A percentile compares a stretch with the other conserved stretches of the same genome.
Conservation (phyloP, 2,329 filamentous ascomycete species). For the Curvularia verruculosa region DNA sequence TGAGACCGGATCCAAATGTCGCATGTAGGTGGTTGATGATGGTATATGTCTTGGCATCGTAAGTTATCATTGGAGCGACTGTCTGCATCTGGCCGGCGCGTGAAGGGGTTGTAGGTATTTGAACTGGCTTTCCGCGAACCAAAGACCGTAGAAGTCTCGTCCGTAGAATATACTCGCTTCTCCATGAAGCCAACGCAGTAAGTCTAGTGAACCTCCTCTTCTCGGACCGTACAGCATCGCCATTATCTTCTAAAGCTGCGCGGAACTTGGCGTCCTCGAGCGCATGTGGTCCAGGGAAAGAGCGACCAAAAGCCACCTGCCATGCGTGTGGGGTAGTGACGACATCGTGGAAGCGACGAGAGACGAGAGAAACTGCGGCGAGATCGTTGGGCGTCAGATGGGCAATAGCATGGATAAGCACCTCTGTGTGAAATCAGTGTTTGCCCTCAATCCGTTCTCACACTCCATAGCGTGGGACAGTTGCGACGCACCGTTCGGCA, state of each 20-base stretch:
- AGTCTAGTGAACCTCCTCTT: conserved; percentile 81
- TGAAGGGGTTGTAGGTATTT: conserved; percentile 60
- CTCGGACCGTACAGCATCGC: conserved; percentile 67
- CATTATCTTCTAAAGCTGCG: conserved; percentile 52
- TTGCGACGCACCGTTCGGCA: conserved; percentile 77
- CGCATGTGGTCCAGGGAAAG: conserved; percentile 78
- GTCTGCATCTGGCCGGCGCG: conserved; percentile 66
- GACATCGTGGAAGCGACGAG: conserved; percentile 81
- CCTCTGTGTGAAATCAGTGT: conserved; percentile 64
- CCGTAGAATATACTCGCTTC: conserved; percentile 90
- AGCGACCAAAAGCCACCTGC: conserved; percentile 89
- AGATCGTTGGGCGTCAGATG: conserved; percentile 87
- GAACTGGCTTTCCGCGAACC: conserved; percentile 76
- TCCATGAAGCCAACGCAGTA: conserved; percentile 86
- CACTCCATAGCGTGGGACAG: neutral
- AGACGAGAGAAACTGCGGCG: conserved; percentile 81
- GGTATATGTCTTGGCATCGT: conserved; percentile 81
- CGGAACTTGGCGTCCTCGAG: conserved; percentile 50
- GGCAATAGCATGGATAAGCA: conserved; percentile 88
- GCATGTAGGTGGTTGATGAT: conserved; percentile 81
- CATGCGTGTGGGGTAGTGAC: conserved; percentile 93
- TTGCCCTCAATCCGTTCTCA: conserved; percentile 2
- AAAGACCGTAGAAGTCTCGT: conserved; percentile 84
- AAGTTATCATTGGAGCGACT: conserved; percentile 77
- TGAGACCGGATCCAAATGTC: conserved; percentile 68